These are phyloP conservation scores for Paragyromitra xinjiangensis DNA, from an alignment of 495 filamentous ascomycete species.

Conservation along the genomic window DNA sequence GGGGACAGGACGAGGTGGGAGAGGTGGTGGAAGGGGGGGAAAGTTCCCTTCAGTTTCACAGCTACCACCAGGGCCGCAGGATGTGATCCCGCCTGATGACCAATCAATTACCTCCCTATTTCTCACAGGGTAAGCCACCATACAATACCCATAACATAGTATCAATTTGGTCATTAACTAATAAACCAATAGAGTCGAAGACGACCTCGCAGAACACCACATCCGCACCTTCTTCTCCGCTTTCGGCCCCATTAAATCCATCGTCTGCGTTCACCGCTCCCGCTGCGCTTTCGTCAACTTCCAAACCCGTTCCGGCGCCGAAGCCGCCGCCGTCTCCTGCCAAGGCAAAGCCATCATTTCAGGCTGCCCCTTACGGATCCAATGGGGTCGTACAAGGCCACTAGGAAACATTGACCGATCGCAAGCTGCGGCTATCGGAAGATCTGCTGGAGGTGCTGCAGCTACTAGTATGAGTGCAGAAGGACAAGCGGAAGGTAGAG, in stretches of 20 bases:
- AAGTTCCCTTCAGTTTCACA: conserved; percentile 75
- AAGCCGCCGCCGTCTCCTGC: conserved; percentile 81
- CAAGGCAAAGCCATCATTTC: conserved; percentile 84
- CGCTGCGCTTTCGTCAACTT: conserved; percentile 98
- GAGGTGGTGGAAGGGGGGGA: conserved; percentile 63
- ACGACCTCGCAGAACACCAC: conserved; percentile 91
- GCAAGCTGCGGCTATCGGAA: conserved; percentile 51
- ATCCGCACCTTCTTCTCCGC: conserved; percentile 88
- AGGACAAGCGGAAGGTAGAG: conserved; percentile 43
- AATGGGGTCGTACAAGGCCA: conserved; percentile 91
- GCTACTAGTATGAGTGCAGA: conserved; percentile 57
- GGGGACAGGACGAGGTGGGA: conserved; percentile 33
- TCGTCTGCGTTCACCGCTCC: conserved; percentile 94
- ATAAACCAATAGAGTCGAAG: conserved; percentile 69
- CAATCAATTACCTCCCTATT: conserved; percentile 88
- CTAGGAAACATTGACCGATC: conserved; percentile 79
- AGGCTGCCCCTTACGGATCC: conserved; percentile 85
- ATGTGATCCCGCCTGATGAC: conserved; percentile 84
- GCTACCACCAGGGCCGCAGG: conserved; percentile 78
- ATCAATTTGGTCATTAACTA: neutral
- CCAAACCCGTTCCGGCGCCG: conserved; percentile 79
- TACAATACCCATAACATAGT: neutral
- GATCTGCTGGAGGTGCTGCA: conserved; percentile 58
- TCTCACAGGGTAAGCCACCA: conserved; percentile 70
- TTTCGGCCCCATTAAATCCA: conserved; percentile 84